A percentile compares a stretch with the other conserved stretches of the same genome.
These are phyloP conservation scores for Psilocybe sp. DNA, from an alignment of 768 basidiomycete genomes.

Conservation along the genomic window DNA sequence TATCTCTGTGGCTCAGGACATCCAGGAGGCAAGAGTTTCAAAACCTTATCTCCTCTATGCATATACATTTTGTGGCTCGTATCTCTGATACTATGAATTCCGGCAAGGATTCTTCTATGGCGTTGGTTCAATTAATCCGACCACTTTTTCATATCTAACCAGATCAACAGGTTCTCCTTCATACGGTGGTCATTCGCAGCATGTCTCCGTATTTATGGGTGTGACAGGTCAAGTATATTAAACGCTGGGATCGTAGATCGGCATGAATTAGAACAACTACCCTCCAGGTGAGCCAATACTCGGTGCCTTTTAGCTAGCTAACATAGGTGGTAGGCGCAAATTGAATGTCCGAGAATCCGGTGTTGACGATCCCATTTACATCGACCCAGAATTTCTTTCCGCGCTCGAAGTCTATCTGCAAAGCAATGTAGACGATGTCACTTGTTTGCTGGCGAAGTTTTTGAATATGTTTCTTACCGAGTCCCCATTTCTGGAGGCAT, in stretches of 20 bases:
- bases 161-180: conserved; percentile 38
- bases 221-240: conserved; percentile 47
- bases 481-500: conserved; percentile 56
- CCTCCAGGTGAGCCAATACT: conserved; percentile 47
- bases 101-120: conserved; percentile 22
- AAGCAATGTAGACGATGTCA: conserved; percentile 45
- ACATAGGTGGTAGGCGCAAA: conserved; percentile 41
- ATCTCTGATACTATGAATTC: conserved; percentile 35
- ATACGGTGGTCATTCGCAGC: conserved; percentile 59
- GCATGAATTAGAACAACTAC: conserved; percentile 47
- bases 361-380: conserved; percentile 55
- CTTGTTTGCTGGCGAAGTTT: conserved; percentile 58
- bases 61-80: conserved; percentile 37
- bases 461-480: conserved; percentile 57
- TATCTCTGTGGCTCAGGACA: conserved; percentile 60
- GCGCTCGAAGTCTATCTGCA: conserved; percentile 50
- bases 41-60: conserved; percentile 43
- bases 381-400: conserved; percentile 56
- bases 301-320: neutral
- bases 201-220: conserved; percentile 67
- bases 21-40: conserved; percentile 61
- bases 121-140: conserved; percentile 31
- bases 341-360: conserved; percentile 36
- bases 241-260: conserved; percentile 44
- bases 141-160: neutral